phyloP scores from a whole-genome alignment of 2,329 filamentous ascomycete genomes.

The Harringtonia aguacate region DNA sequence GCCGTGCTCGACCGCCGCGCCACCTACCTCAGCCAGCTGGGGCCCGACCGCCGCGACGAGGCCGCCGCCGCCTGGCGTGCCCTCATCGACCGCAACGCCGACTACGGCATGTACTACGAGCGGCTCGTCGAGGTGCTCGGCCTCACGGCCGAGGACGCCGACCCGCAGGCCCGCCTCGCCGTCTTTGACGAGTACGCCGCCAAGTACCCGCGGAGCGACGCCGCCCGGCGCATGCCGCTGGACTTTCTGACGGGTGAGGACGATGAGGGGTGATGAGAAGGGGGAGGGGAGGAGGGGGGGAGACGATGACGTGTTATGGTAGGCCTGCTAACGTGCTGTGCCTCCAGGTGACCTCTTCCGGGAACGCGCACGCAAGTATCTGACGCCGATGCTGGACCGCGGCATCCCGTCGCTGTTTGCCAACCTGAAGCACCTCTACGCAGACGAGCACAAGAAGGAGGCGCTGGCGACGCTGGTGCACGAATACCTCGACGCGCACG shows the following conservation, averaged over 20 bases:
- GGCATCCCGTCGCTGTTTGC: slow-evolving; percentile 94
- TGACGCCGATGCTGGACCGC: slow-evolving; percentile 78
- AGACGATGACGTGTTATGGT: no score
- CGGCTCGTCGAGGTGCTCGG: slow-evolving; percentile 57
- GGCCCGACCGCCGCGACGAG: slow-evolving; percentile 53
- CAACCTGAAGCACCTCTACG: slow-evolving; percentile 90
- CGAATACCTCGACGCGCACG: slow-evolving; percentile 50
- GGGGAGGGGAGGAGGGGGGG: neutral
- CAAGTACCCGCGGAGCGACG: slow-evolving; percentile 75
- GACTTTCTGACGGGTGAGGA: slow-evolving; percentile 67
- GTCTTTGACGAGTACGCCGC: slow-evolving; percentile 73
- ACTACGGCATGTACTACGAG: slow-evolving; percentile 79
- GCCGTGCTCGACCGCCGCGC: slow-evolving; percentile 79
- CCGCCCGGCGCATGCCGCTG: slow-evolving; percentile 73
- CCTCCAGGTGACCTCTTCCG: slow-evolving; percentile 64
- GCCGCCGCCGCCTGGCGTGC: slow-evolving; percentile 72
- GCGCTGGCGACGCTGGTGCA: slow-evolving; percentile 65
- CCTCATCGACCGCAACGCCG: slow-evolving; percentile 76
- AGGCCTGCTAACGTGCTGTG: no score
- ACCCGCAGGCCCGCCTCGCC: slow-evolving; percentile 50
- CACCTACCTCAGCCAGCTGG: slow-evolving; percentile 71
- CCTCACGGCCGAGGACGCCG: slow-evolving; percentile 43
- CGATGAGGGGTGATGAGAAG: neutral
- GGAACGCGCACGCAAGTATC: slow-evolving; percentile 64
- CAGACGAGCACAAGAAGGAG: slow-evolving; percentile 65